Evolutionary conservation across 768 basidiomycete genomes (phyloP), one percentile per base, ranked within the genome.

Genomic region (Rubroboletus pulcherrimus): DNA sequence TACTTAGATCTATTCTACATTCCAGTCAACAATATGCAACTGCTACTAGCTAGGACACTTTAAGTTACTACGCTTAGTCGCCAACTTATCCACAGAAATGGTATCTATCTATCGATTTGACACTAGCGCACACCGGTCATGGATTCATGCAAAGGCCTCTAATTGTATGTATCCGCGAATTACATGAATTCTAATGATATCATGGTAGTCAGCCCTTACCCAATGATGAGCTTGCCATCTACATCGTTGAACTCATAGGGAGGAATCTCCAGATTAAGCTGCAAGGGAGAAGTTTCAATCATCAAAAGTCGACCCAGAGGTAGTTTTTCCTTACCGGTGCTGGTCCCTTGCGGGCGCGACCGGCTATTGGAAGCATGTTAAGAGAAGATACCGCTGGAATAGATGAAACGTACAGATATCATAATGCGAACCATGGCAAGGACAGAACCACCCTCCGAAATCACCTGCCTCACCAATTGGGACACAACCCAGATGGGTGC

Each of bases 401-500:
- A 19, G 10, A 43, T 12, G 7, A 21, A 42, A 75, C 89, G 58
- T 65, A 91, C 89, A 96, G 56, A 97, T 97, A 74, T 98, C 94
- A 68, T 94, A 95, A 70, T 99, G 96, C 51, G 96, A 98, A 70
- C 96, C 97, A 74, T 98, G 96, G 80, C 96, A 98, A 50, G 95
- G 94, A 80, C 94, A 96, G 86, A 96, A 93, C 95, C 96, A 99
- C 74, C 96, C 96, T 77, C 95, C 96, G 70, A 80, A 98, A 74
- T 98, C 96, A 72, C 93, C 94, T 60, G 93, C 86, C 74, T 96
- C 93, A 63, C 96, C 96, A 70, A 99, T 97, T 57, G 96, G 96
- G 44, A 99, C 96, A 77, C 96, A 98, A 72, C 96, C 96, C 63
- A 99, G 77, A 75, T 98, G 97, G 24, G 97, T 98, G 85, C 95